phyloP scores from a whole-genome alignment of 345 rosid species.

The Eucalyptus virginea region DNA sequence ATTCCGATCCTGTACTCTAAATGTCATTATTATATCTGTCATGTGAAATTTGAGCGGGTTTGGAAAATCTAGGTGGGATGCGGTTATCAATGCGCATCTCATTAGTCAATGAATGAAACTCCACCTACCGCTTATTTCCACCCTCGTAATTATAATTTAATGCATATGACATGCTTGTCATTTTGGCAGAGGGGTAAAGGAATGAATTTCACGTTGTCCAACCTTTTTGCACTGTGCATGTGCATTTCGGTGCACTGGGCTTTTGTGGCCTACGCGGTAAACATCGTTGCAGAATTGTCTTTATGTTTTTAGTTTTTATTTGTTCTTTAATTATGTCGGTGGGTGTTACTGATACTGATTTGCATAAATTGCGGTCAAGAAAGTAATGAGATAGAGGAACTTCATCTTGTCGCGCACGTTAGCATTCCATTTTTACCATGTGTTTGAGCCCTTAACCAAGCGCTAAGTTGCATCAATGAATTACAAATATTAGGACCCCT shows the following conservation, averaged over 20 bases:
- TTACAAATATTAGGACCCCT: not conserved
- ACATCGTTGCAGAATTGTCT: not conserved
- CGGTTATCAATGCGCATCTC: not conserved
- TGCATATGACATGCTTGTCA: not conserved
- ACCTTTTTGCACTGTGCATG: not conserved
- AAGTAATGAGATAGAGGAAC: not conserved
- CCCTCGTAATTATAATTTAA: not conserved
- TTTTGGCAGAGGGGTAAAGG: not conserved
- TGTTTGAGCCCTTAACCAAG: accelerated
- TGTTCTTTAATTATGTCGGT: not conserved
- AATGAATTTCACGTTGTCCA: not conserved
- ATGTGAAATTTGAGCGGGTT: not conserved
- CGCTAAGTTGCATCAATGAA: not conserved
- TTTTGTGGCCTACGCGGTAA: not conserved
- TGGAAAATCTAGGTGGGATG: not conserved
- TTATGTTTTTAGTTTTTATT: not conserved
- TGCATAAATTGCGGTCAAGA: not conserved
- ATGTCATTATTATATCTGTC: not conserved
- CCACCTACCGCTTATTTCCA: not conserved
- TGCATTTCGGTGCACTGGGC: not conserved
- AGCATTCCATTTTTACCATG: not conserved
- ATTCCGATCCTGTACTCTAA: not conserved
- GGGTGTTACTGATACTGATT: not conserved
- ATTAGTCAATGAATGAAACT: not conserved
- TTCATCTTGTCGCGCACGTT: not conserved